Base-by-base conservation (phyloP, 1,284 basidiomycete species). In the Rhodotorula sp. region DNA sequence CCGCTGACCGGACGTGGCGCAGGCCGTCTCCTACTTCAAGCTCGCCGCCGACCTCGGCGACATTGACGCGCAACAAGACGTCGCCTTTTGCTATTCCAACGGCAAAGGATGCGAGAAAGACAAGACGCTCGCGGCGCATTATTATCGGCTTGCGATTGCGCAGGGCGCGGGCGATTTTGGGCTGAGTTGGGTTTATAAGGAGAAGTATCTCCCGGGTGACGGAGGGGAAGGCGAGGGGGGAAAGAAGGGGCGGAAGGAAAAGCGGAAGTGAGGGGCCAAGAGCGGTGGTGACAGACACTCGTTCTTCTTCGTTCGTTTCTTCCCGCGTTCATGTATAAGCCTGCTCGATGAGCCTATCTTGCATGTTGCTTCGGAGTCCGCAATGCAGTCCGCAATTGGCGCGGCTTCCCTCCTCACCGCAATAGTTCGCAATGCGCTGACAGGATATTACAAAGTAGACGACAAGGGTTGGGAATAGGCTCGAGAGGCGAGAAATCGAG, bases 31-130 rank as follows among this genome's bases (percentile, higher is more conserved):
- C 17, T 94, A 94, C 79, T 94, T 92, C 79, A 84, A 84, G 65
- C 86, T 92, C 44, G 91, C 92, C 13, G 91, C 92, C 24, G 85
- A 86, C 52, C 82, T 95, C 9, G 92, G 92, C 0, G 92, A 94
- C 79, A 83, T 87, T 0, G 92, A 94, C 78, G 92, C 92, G 1
- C 92, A 94, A 81, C 86, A 86, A 73, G 90, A 81, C 59, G 84
- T 94, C 19, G 92, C 86, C 0, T 94, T 92, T 77, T 90, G 90
- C 79, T 85, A 91, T 52, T 87, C 89, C 0, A 91, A 92, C 76
- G 92, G 90, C 10, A 92, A 89, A 76, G 91, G 91, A 8, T 91
- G 90, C 79, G 94, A 92, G 84, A 94, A 91, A 82, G 87, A 94
- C 80, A 85, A 88, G 76, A 91, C 89, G 76, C 88, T 88, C 78